Evolutionary conservation across 192 early-diverging fungal species (phyloP), one percentile per base, ranked within the genome.

Genomic region (Rhizoclosmatium globosum): DNA sequence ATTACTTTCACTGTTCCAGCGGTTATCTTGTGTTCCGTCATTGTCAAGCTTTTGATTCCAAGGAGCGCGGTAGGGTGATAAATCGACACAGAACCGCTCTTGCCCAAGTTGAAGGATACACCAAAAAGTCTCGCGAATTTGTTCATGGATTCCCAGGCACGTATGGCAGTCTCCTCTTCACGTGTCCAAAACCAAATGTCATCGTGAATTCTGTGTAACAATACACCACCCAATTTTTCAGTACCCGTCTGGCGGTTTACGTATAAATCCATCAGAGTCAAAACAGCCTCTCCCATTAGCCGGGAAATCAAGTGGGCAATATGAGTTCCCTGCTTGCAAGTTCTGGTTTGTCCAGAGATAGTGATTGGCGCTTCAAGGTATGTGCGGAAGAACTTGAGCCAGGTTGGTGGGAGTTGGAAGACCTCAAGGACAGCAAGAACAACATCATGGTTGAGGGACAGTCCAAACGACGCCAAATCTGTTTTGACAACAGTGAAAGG

Each of bases 121-220:
- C 50, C 50, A 53, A 53, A 53, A 0, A 53, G 9, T 0, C 50
- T 53, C 50, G 50, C 50, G 17, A 53, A 13, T 17, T 53, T 17
- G 50, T 17, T 53, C 50, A 53, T 53, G 50, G 50, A 7, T 17
- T 53, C 50, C 50, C 50, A 53, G 17, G 50, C 50, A 53, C 50
- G 17, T 13, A 53, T 17, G 17, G 50, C 50, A 13, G 50, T 53
- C 6, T 53, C 50, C 50, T 53, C 9, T 7, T 53, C 17, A 53
- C 50, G 6, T 0, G 9, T 53, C 50, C 50, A 53, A 17, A 53
- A 53, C 50, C 50, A 53, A 0, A 53, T 53, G 17, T 53, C 50
- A 53, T 53, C 50, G 50, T 53, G 50, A 53, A 53, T 53, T 53
- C 50, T 53, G 50, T 53, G 50, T 17, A 53, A 53, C 50, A 53